Conservation (phyloP, 257 asterid genomes). For the Nicotiana paniculata region DNA sequence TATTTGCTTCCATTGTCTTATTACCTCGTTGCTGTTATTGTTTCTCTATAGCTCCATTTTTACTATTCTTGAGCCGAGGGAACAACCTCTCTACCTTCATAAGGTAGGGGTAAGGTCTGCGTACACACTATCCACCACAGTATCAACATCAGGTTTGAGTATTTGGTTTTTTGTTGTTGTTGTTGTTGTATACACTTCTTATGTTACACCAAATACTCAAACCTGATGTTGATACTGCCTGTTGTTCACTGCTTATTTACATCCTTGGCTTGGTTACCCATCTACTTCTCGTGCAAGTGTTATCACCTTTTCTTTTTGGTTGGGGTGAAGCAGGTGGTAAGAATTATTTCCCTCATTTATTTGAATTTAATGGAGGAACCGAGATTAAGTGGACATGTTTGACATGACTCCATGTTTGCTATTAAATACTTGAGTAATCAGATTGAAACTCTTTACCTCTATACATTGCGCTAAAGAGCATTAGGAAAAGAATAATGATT, state of each 20-base stretch:
- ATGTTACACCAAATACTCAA: background rate
- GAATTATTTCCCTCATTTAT: background rate
- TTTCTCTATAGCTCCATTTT: no score
- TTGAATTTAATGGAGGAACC: background rate
- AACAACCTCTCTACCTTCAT: no score
- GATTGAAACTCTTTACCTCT: background rate
- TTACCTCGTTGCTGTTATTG: no score
- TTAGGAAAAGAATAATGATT: background rate
- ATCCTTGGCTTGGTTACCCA: background rate
- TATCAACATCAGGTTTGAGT: no score
- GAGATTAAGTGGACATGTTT: background rate
- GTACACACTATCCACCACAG: no score
- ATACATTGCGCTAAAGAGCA: background rate
- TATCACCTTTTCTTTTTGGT: background rate
- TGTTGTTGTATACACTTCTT: no score
- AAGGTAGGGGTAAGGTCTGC: no score
- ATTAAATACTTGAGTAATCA: background rate
- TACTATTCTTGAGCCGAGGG: no score
- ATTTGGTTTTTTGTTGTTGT: no score
- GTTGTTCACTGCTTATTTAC: background rate
- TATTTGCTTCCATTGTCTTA: no score
- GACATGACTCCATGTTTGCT: background rate
- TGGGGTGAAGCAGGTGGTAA: background rate
- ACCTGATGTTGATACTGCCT: background rate
- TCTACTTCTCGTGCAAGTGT: background rate